These are phyloP conservation scores for Pythium periplocum DNA, from an alignment of 352 stramenopile genomes.

Conservation along the genomic window DNA sequence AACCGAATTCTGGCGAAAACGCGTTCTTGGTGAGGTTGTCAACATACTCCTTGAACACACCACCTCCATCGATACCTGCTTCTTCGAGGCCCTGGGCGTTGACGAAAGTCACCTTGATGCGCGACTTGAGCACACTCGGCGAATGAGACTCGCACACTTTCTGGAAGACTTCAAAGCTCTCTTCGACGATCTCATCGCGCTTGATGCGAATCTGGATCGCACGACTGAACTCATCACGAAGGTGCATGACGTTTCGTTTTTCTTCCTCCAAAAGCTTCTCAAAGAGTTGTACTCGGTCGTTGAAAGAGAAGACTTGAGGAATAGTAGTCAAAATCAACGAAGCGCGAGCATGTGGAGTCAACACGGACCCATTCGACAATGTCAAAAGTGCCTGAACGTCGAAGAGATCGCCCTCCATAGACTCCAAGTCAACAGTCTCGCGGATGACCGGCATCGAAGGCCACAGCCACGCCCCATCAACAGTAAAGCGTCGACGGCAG, in stretches of 20 bases:
- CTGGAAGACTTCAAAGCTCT: slow-evolving; percentile 86
- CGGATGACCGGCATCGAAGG: slow-evolving; percentile 60
- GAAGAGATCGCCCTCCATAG: slow-evolving; percentile 51
- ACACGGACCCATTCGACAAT: slow-evolving; percentile 30
- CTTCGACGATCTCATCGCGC: slow-evolving; percentile 83
- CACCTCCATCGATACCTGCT: slow-evolving; percentile 95
- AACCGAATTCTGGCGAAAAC: slow-evolving; percentile 80
- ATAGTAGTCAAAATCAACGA: slow-evolving; percentile 66
- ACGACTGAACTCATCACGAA: slow-evolving; percentile 54
- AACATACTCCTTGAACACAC: slow-evolving; percentile 98
- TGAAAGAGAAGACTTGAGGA: slow-evolving; percentile 78
- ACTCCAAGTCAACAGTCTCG: slow-evolving; percentile 56
- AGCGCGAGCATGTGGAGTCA: slow-evolving; percentile 30
- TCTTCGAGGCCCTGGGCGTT: slow-evolving; percentile 93
- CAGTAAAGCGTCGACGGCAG: slow-evolving; percentile 42
- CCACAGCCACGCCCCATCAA: slow-evolving; percentile 57
- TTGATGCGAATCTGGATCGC: slow-evolving; percentile 59
- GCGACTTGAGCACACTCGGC: slow-evolving; percentile 68
- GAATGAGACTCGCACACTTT: slow-evolving; percentile 49
- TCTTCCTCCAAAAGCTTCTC: slow-evolving; percentile 64
- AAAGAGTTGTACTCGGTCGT: slow-evolving; percentile 69
- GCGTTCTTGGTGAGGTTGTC: slow-evolving; percentile 85
- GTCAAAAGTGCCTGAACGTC: slow-evolving; percentile 42
- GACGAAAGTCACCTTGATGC: slow-evolving; percentile 91
- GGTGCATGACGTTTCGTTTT: slow-evolving; percentile 34